These are phyloP conservation scores for Beauveria varroae DNA, from an alignment of 2,329 filamentous ascomycete genomes.

Conservation along the genomic window DNA sequence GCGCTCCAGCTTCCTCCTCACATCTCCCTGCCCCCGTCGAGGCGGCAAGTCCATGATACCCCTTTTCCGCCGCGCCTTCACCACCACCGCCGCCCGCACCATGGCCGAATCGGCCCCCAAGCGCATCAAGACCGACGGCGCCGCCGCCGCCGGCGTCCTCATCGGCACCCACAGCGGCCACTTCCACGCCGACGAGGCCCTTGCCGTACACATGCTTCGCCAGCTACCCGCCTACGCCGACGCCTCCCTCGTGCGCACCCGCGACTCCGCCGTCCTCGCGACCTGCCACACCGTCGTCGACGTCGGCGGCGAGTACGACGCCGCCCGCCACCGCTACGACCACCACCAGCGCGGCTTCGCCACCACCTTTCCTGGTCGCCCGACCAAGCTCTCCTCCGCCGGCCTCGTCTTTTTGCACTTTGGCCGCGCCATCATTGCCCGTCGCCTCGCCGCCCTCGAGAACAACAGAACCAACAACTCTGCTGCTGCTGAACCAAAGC, in stretches of 20 bases:
- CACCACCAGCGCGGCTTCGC: slow-evolving; percentile 93
- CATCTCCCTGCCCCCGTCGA: neutral
- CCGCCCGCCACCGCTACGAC: slow-evolving; percentile 72
- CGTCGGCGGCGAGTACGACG: slow-evolving; percentile 91
- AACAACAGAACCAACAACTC: slow-evolving; percentile 32
- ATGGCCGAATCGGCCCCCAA: slow-evolving; percentile 65
- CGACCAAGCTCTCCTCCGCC: slow-evolving; percentile 87
- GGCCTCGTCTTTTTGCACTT: slow-evolving; percentile 96
- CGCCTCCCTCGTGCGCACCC: slow-evolving; percentile 74
- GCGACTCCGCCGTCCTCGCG: slow-evolving; percentile 70
- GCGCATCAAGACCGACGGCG: slow-evolving; percentile 66
- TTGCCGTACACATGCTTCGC: slow-evolving; percentile 93
- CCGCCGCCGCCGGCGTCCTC: slow-evolving; percentile 30
- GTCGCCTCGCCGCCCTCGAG: slow-evolving; percentile 36
- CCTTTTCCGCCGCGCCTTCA: neutral
- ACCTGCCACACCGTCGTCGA: slow-evolving; percentile 94
- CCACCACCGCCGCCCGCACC: slow-evolving; percentile 12
- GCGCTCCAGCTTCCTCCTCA: neutral
- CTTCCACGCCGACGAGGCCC: slow-evolving; percentile 97
- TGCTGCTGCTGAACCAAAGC: slow-evolving; percentile 29
- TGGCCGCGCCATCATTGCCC: slow-evolving; percentile 72
- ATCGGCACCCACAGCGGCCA: slow-evolving; percentile 97
- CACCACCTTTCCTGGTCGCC: slow-evolving; percentile 73
- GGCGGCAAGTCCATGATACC: slow-evolving; percentile 4
- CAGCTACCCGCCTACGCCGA: slow-evolving; percentile 72